Conservation (phyloP, 257 asterid species). For the Ajuga chamaepitys region DNA sequence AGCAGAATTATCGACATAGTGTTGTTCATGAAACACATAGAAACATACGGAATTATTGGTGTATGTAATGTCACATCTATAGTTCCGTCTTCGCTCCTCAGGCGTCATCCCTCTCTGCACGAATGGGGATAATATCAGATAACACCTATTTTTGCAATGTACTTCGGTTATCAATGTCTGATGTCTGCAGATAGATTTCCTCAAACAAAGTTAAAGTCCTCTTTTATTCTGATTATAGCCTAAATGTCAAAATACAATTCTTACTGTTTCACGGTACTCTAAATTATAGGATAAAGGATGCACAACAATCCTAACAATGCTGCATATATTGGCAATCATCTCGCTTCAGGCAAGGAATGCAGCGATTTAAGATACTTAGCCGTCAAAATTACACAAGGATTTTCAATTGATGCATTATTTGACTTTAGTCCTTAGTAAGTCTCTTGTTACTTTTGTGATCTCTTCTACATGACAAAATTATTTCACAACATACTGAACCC, state of each 20-base stretch:
- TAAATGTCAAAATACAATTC: neutral
- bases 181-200: neutral
- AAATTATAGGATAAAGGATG: neutral
- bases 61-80: slow-evolving; percentile 88
- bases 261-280: neutral
- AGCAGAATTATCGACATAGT: neutral
- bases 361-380: neutral
- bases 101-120: slow-evolving; percentile 74
- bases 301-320: neutral
- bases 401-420: neutral
- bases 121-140: slow-evolving; percentile 14
- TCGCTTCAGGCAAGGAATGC: neutral
- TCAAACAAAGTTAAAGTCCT: neutral
- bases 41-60: slow-evolving; percentile 80
- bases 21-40: neutral
- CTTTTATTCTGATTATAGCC: neutral
- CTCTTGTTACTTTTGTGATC: neutral
- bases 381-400: neutral
- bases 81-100: slow-evolving; percentile 63
- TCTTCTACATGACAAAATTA: neutral
- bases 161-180: slow-evolving; percentile 1
- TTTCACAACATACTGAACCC: neutral
- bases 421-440: neutral
- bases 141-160: neutral
- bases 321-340: no score